Conservation (phyloP, 2,329 filamentous ascomycete genomes). For the Zymoseptoria brevis region DNA sequence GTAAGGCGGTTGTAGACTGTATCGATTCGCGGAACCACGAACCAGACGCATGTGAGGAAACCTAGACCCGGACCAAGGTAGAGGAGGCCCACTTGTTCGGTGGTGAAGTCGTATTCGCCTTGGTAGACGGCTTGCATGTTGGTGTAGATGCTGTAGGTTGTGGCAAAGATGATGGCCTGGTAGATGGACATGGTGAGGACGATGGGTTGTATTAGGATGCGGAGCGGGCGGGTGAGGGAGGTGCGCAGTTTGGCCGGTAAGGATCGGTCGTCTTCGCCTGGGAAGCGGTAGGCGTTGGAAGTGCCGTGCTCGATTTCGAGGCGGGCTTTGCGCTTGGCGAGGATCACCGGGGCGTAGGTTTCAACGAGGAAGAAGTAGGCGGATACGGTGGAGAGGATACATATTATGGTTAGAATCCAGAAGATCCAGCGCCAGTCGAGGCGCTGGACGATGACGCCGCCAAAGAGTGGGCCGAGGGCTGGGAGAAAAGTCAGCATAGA, state of each 20-base stretch:
- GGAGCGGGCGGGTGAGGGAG: constrained; percentile 34
- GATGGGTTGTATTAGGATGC: constrained; percentile 40
- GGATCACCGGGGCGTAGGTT: constrained; percentile 38
- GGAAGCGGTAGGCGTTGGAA: constrained; percentile 35
- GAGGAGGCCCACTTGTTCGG: constrained; percentile 39
- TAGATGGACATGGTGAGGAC: constrained; percentile 40
- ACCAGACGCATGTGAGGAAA: constrained; percentile 38
- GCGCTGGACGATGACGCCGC: constrained; percentile 38
- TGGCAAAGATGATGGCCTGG: constrained; percentile 41
- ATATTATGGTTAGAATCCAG: constrained; percentile 40
- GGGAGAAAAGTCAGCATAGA: background rate
- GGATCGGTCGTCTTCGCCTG: constrained; percentile 36
- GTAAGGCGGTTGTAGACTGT: constrained; percentile 40
- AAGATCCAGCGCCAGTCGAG: constrained; percentile 44
- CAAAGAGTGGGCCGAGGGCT: constrained; percentile 36
- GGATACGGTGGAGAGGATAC: constrained; percentile 34
- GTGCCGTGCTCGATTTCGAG: constrained; percentile 30
- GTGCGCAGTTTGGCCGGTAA: constrained; percentile 30
- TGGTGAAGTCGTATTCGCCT: constrained; percentile 38
- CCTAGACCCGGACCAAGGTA: constrained; percentile 40
- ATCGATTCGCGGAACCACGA: constrained; percentile 42
- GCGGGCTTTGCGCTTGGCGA: constrained; percentile 29
- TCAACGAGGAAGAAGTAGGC: constrained; percentile 40
- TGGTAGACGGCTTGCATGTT: constrained; percentile 42
- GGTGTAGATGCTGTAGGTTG: constrained; percentile 42